Evolutionary conservation across 371 early-diverging fungal genomes (phyloP), one percentile per base, ranked within the genome.

Genomic region (Rhizopus arrhizus): DNA sequence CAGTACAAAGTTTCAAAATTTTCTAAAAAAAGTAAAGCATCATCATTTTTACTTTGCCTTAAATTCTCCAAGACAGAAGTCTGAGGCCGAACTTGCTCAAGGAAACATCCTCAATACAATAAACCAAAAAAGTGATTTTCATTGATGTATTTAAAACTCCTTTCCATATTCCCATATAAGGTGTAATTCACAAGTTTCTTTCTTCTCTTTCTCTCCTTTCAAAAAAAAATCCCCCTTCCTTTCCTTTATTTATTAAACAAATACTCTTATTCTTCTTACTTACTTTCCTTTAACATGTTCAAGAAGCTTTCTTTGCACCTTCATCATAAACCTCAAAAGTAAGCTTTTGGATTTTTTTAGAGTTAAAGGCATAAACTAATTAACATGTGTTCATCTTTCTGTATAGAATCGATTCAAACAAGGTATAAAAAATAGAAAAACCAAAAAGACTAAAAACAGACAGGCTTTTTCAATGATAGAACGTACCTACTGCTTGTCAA

Each of bases 261-360:
- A 28, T 13, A 33, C 45, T 15, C 10, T 35, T 28, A 48, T 13
- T 38, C 38, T 43, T 28, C 22, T 28, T 35, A 16, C 13, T 42
- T 42, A 10, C 22, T 40, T 38, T 15, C 41, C 29, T 41, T 41
- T 54, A 22, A 22, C 38, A 65, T 65, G 65, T 56, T 65, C 48
- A 65, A 65, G 41, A 65, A 65, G 54, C 15, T 65, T 33, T 65
- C 65, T 15, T 42, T 65, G 31, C 59, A 59, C 32, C 55, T 54
- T n/a, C 8, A 15, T 32, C 55, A 59, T 42, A 65, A 59, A 45
- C 35, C 65, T 22, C 56, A 51, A 47, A 42, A 50, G 64, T 64
- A 64, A 58, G n/a, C n/a, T n/a, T n/a, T n/a, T n/a, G n/a, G 34
- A 29, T 40, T 50, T n/a, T 41, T 45, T n/a, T 9, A 13, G 7